Percentiles rank a stretch among this genome's conserved stretches.
phyloP scores from a whole-genome alignment of 352 stramenopile genomes.

The Globisporangium polare region DNA sequence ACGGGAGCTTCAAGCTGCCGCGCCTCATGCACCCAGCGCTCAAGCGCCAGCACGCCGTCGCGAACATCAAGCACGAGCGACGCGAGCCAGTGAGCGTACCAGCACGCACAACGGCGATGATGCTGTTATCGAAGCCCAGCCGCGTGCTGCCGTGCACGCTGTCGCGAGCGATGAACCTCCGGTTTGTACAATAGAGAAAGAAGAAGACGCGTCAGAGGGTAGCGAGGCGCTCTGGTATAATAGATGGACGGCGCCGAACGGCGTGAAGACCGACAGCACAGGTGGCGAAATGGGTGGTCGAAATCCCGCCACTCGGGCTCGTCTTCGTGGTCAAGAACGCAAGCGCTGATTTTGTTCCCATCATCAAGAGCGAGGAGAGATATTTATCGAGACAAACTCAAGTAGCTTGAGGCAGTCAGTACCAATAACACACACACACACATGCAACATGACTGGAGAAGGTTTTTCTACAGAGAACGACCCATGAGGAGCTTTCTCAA shows the following conservation, averaged over 20 bases:
- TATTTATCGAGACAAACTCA: conserved; percentile 3
- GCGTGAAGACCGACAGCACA: background rate
- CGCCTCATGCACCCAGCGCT: conserved; percentile 10
- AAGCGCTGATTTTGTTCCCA: background rate
- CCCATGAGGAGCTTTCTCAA: background rate
- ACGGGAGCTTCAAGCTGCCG: conserved; percentile 11
- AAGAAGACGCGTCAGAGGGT: background rate
- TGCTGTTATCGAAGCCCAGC: background rate
- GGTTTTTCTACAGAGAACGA: background rate
- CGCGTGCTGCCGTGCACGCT: conserved; percentile 4
- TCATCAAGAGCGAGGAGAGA: background rate
- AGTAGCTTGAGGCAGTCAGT: background rate
- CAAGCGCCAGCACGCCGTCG: conserved; percentile 6
- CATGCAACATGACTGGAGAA: background rate
- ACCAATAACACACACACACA: conserved; percentile 4
- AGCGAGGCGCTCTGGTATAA: conserved; percentile 1
- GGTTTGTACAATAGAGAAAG: conserved; percentile 15
- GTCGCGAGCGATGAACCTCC: conserved; percentile 7
- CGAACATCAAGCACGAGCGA: conserved; percentile 5
- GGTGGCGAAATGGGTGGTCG: background rate
- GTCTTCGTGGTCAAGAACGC: too few relatives aligned
- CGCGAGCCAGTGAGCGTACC: background rate
- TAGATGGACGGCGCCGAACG: background rate
- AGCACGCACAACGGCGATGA: background rate
- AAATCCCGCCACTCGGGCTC: background rate